Conservation (phyloP, 2,329 filamentous ascomycete species). For the Aspergillus novofumigatus region DNA sequence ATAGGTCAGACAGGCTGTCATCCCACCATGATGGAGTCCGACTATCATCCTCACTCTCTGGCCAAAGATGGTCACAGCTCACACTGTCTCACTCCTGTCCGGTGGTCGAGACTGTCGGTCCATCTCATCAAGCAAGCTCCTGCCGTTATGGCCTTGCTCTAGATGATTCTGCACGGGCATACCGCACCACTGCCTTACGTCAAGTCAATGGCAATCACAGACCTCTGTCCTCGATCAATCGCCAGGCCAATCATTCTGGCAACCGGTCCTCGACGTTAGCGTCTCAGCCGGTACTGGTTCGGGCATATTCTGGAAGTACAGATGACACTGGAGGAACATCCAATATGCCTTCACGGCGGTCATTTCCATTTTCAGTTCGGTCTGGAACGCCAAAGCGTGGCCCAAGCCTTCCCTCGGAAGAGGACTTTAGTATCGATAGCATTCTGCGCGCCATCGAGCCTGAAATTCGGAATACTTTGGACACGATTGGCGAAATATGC, state of each 20-base stretch:
- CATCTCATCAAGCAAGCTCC: conserved; percentile 20
- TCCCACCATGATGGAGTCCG: conserved; percentile 24
- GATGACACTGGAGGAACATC: conserved; percentile 25
- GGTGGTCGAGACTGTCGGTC: conserved; percentile 14
- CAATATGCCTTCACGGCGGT: conserved; percentile 30
- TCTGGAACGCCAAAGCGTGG: conserved; percentile 19
- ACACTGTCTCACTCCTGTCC: conserved; percentile 23
- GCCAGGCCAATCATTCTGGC: conserved; percentile 18
- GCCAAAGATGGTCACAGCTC: conserved; percentile 29
- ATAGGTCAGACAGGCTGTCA: conserved; percentile 25
- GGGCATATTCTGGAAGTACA: conserved; percentile 39
- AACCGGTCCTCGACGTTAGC: conserved; percentile 26
- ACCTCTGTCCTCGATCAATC: conserved; percentile 22
- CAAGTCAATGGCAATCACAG: conserved; percentile 29
- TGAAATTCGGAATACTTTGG: conserved; percentile 55
- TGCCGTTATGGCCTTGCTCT: conserved; percentile 23
- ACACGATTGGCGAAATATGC: conserved; percentile 61
- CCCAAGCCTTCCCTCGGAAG: conserved; percentile 42
- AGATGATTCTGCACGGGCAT: conserved; percentile 29
- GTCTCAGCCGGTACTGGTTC: conserved; percentile 43
- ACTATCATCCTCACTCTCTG: conserved; percentile 27
- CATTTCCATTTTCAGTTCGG: conserved; percentile 26
- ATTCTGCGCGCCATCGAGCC: conserved; percentile 55
- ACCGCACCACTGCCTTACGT: conserved; percentile 29
- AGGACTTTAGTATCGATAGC: conserved; percentile 54